Conservation (phyloP, 2,329 filamentous ascomycete species). For the Exophiala oligosperma region DNA sequence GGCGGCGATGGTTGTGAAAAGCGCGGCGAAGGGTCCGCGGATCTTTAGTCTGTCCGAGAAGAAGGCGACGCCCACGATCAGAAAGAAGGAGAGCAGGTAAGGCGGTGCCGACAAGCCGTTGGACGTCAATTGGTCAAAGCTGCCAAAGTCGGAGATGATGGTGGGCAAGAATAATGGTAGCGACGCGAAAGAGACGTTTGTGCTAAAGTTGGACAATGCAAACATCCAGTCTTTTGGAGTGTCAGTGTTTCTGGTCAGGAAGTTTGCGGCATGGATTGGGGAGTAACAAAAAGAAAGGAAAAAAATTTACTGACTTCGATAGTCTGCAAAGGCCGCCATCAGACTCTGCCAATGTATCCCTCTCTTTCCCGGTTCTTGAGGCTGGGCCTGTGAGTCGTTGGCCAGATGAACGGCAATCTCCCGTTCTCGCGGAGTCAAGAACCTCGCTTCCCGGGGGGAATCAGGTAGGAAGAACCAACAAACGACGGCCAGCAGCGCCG, state of each 20-base stretch:
- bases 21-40: slow-evolving; percentile 60
- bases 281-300: not conserved
- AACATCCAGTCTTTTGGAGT: slow-evolving; percentile 4
- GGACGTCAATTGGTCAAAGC: slow-evolving; percentile 61
- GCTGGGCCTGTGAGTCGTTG: not conserved
- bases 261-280: too few species aligned
- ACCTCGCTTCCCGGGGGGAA: slow-evolving; percentile 42
- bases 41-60: slow-evolving; percentile 65
- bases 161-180: slow-evolving; percentile 65
- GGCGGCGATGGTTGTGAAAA: slow-evolving; percentile 57
- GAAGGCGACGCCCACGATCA: slow-evolving; percentile 61
- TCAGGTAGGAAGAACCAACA: slow-evolving; percentile 47
- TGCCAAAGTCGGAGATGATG: slow-evolving; percentile 65
- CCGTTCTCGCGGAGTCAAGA: slow-evolving; percentile 41
- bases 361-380: slow-evolving; percentile 18
- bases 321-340: slow-evolving; percentile 13
- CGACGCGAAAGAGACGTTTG: slow-evolving; percentile 65
- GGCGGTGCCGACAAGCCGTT: slow-evolving; percentile 72
- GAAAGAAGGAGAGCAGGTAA: slow-evolving; percentile 65
- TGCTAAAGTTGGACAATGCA: slow-evolving; percentile 61
- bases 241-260: not conserved
- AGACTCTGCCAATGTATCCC: slow-evolving; percentile 24
- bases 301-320: slow-evolving; percentile 30
- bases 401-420: slow-evolving; percentile 23
- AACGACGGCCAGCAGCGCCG: slow-evolving; percentile 42